phyloP scores from a whole-genome alignment of 192 early-diverging fungal genomes.

The Backusella liffmaniae region DNA sequence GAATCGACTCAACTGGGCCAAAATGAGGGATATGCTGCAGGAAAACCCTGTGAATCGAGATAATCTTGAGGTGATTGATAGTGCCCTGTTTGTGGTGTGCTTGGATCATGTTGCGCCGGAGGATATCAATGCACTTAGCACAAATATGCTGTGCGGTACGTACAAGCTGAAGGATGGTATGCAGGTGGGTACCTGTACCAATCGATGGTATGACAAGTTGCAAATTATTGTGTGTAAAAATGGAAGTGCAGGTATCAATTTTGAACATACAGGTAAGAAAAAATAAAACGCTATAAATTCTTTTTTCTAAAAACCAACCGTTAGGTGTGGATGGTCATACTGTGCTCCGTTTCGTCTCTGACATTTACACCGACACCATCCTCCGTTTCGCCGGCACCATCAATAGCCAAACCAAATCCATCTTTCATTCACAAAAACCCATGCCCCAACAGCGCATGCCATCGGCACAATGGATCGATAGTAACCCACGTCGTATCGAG shows the following conservation, averaged over 20 bases:
- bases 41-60: constrained; percentile 49
- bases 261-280: constrained; percentile 70
- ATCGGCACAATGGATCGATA: constrained; percentile 9
- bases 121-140: constrained; percentile 33
- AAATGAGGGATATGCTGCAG: constrained; percentile 54
- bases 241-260: constrained; percentile 84
- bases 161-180: constrained; percentile 40
- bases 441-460: neutral
- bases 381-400: constrained; percentile 45
- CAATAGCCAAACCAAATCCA: constrained; percentile 39
- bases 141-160: constrained; percentile 48
- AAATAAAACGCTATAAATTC: no score
- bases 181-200: constrained; percentile 53
- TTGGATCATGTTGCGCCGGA: constrained; percentile 64
- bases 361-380: constrained; percentile 50
- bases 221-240: constrained; percentile 71
- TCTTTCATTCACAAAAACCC: constrained; percentile 33
- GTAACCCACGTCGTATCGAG: constrained; percentile 41
- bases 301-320: neutral
- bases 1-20: constrained; percentile 75
- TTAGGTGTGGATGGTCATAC: constrained; percentile 49
- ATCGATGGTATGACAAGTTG: constrained; percentile 88
- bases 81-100: constrained; percentile 70
- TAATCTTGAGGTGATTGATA: constrained; percentile 60
- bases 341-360: constrained; percentile 44